Conservation (phyloP, 1,284 basidiomycete species). For the Erythrobasidium hasegawianum region DNA sequence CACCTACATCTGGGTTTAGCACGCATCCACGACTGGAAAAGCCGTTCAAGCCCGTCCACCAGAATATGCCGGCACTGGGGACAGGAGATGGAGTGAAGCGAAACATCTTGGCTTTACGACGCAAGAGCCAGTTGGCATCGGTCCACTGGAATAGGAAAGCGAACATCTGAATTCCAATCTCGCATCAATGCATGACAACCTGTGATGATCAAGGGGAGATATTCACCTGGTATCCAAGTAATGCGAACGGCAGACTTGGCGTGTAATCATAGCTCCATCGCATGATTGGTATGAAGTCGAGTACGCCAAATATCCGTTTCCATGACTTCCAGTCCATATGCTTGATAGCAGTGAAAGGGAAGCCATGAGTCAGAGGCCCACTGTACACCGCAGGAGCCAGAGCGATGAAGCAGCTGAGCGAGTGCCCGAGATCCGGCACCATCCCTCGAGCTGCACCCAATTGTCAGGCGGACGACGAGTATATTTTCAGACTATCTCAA, state of each 20-base stretch:
- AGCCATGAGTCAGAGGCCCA: conserved; percentile 58
- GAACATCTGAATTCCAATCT: conserved; percentile 55
- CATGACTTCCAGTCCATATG: conserved; percentile 57
- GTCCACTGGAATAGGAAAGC: conserved; percentile 62
- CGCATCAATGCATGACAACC: too few species aligned
- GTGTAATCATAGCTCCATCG: conserved; percentile 58
- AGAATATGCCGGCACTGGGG: conserved; percentile 47
- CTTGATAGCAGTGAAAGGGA: conserved; percentile 57
- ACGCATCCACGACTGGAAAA: conserved; percentile 59
- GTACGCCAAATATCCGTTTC: conserved; percentile 56
- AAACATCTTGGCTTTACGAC: conserved; percentile 62
- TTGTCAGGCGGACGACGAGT: conserved; percentile 50
- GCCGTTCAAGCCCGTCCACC: conserved; percentile 60
- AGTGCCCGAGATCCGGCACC: conserved; percentile 57
- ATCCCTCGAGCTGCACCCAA: conserved; percentile 54
- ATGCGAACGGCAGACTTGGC: conserved; percentile 52
- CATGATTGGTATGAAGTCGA: conserved; percentile 64
- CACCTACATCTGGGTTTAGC: conserved; percentile 53
- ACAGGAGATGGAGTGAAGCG: conserved; percentile 62
- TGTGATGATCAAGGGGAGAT: not conserved
- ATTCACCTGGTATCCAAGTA: conserved; percentile 50
- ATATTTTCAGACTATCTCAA: conserved; percentile 32
- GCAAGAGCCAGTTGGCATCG: conserved; percentile 59
- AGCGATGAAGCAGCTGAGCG: conserved; percentile 59
- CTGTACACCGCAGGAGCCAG: conserved; percentile 62